Base-by-base conservation (phyloP, 805 yeast genomes). In the Wickerhamiella domercqiae region DNA sequence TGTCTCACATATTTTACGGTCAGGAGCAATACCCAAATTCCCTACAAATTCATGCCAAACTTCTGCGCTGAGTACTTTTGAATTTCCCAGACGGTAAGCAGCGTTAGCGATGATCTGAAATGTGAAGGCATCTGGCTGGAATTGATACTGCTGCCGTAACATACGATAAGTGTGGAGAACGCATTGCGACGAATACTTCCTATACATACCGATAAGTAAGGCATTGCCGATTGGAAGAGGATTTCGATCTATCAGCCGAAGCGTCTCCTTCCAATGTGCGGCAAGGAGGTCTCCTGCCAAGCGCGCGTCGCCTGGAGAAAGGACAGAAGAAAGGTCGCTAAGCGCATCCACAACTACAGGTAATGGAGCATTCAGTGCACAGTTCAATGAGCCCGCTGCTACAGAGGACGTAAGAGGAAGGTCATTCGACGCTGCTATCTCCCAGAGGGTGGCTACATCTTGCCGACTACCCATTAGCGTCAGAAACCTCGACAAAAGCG, bases 71-170 rank as follows among this genome's bases (percentile, higher is more conserved):
- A 52, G 43, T 15, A 47, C 45, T 36, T 56, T 53, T 11, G 58
- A 44, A 35, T 53, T 52, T 5, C 57, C 53, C 35, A 55, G 38
- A 11, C 52, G 45, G 30, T 36, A 48, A 3, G 56, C 54, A 1
- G 49, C 37, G 22, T 47, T 49, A 21, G 47, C 46, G 6, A 49
- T 41, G 5, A 49, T 35, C 38, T 42, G 44, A 9, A 46, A 45
- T 2, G 53, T 49, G 17, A 11, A 18, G 7, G 9, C 22, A 24
- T 41, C 28, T 13, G 49, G 47, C 30, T 2, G 26, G 22, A 48
- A 43, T 11, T 36, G 38, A 3, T 7, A 5, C 17, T 19, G 3
- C 5, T 21, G 17, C 2, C 16, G 33, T 1, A 45, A 35, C 15
- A 18, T 21, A 5, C 50, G 40, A 38, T 43, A 47, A 3, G 32